phyloP scores from a whole-genome alignment of 495 filamentous ascomycete species.

The Annulohypoxylon maeteangense region DNA sequence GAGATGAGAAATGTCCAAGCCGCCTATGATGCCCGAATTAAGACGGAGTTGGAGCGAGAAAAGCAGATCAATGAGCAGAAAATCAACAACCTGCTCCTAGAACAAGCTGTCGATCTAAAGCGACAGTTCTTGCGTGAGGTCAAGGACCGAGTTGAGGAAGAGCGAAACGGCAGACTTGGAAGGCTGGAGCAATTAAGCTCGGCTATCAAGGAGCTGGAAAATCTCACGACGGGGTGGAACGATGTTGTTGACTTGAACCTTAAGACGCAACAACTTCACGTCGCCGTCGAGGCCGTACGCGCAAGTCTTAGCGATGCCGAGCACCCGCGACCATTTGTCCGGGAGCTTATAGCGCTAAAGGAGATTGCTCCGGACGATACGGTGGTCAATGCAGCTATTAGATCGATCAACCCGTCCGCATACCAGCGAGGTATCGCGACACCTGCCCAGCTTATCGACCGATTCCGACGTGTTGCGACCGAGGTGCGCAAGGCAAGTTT shows the following conservation, averaged over 20 bases:
- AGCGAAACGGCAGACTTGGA: constrained; percentile 86
- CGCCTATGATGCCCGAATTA: constrained; percentile 81
- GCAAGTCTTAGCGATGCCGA: constrained; percentile 78
- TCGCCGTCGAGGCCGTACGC: constrained; percentile 92
- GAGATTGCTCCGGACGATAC: constrained; percentile 84
- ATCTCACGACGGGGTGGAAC: constrained; percentile 85
- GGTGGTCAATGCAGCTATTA: constrained; percentile 89
- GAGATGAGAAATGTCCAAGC: constrained; percentile 81
- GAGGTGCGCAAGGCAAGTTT: constrained; percentile 95
- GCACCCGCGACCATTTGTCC: constrained; percentile 83
- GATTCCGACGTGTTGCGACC: constrained; percentile 91
- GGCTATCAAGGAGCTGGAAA: constrained; percentile 81
- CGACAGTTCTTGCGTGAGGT: constrained; percentile 82
- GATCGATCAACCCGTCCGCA: constrained; percentile 89
- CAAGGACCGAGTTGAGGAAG: constrained; percentile 83
- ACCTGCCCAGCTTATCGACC: constrained; percentile 84
- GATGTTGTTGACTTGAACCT: constrained; percentile 88
- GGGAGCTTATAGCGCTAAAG: constrained; percentile 92
- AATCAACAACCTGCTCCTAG: constrained; percentile 83
- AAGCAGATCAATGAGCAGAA: constrained; percentile 81
- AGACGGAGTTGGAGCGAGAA: constrained; percentile 77
- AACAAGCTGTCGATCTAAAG: constrained; percentile 90
- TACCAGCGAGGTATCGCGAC: constrained; percentile 94
- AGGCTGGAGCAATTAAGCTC: constrained; percentile 82
- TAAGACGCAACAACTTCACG: constrained; percentile 92